Percentiles rank a stretch among this genome's conserved stretches.
Evolutionary conservation across 352 stramenopile genomes (phyloP).

Genomic region (Globisporangium echinulatum): DNA sequence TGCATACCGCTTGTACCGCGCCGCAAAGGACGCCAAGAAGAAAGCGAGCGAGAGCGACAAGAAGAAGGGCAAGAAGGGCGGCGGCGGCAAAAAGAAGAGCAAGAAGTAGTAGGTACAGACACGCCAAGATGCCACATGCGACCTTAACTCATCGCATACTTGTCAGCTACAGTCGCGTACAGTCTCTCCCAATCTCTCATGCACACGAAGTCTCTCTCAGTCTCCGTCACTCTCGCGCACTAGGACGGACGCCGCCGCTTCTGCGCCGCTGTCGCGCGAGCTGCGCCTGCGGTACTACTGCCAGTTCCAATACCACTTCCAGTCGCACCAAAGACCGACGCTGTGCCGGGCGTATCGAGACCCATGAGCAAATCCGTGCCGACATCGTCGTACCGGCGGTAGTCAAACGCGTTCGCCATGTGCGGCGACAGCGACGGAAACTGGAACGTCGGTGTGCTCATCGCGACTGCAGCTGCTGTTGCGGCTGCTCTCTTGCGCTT

Average conservation of each 20-base stretch:
- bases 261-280: neutral
- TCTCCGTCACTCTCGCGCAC: neutral
- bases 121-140: no score
- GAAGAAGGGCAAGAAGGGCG: conserved; percentile 63
- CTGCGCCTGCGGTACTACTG: neutral
- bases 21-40: conserved; percentile 50
- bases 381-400: conserved; percentile 2
- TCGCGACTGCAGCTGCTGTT: no score
- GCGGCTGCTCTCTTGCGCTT: neutral
- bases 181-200: no score
- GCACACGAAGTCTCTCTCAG: no score
- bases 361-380: conserved; percentile 4
- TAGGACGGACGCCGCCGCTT: neutral
- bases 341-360: neutral
- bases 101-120: conserved; percentile 8
- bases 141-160: no score
- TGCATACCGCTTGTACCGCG: conserved; percentile 38
- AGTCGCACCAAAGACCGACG: neutral
- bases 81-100: conserved; percentile 42
- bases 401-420: neutral
- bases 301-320: neutral
- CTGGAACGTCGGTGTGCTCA: neutral
- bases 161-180: no score
- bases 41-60: conserved; percentile 52
- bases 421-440: neutral